These are phyloP conservation scores for Parmelia sp. DNA, from an alignment of 495 filamentous ascomycete genomes.

Conservation along the genomic window DNA sequence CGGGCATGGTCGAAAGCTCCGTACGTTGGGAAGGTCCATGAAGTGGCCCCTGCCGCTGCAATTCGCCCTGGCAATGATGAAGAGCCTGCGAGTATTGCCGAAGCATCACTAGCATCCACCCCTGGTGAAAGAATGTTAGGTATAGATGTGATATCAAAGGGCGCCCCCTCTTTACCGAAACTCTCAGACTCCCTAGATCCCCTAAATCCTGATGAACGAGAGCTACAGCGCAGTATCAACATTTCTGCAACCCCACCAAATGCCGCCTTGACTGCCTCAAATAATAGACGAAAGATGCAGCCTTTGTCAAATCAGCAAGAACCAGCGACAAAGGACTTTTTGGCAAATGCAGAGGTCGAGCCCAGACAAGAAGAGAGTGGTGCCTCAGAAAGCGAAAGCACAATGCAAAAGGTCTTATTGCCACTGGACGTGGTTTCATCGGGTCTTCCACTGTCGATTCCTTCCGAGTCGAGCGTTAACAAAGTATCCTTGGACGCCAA, in stretches of 20 bases:
- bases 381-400: not conserved
- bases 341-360: not conserved
- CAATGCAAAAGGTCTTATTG: not conserved
- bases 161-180: conserved; percentile 18
- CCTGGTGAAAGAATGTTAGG: conserved; percentile 20
- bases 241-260: not conserved
- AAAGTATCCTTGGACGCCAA: not conserved
- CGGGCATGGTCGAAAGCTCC: conserved; percentile 24
- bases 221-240: not conserved
- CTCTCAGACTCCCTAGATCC: conserved; percentile 14
- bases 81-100: conserved; percentile 9
- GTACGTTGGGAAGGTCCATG: conserved; percentile 11
- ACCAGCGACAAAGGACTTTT: not conserved
- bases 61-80: not conserved
- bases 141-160: conserved; percentile 14
- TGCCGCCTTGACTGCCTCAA: not conserved
- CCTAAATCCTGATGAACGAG: not conserved
- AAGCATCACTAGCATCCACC: conserved; percentile 22
- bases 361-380: not conserved
- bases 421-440: not conserved
- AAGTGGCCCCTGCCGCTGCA: not conserved
- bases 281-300: not conserved
- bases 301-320: not conserved
- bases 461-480: not conserved
- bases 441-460: not conserved